Base-by-base conservation (phyloP, 2,329 filamentous ascomycete genomes). In the Fusarium sp. region DNA sequence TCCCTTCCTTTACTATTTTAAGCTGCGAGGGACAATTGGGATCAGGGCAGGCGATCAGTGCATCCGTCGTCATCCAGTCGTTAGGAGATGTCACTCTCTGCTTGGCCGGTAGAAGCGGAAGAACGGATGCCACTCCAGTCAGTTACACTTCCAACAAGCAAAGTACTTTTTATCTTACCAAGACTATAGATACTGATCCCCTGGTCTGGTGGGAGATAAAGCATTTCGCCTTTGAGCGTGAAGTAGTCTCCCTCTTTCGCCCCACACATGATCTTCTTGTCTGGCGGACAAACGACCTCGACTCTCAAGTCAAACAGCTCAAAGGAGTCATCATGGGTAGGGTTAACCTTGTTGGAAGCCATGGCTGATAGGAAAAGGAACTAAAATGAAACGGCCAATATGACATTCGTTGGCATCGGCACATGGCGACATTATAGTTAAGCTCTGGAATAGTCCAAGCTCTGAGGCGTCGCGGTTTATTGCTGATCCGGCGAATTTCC, bases 21-120 rank as follows among this genome's bases (percentile, higher is more conserved):
- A 60, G n/a, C 8, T 60, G 45, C 11, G 57, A 60, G 2, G 57
- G 45, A 5, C 57, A 60, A 4, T 60, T 60, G 3, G 57, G 57
- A 14, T 60, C 57, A 2, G 57, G 57, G 13, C 57, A 60, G 5
- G 57, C 57, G 1, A 60, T 30, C 0, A 60, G 13, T 7, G 57
- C 45, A 41, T 60, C 57, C 0, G 57, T 60, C 6, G 57, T 52
- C 57, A 60, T 60, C 57, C 57, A 60, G 17, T 60, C 57, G 17
- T 52, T 60, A 5, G 26, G 32, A 6, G 57, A 32, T 5, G 57
- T 60, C 10, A 60, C 28, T 26, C 57, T 51, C 28, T 60, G 57
- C 44, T 60, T 60, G 8, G 57, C 45, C 1, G 57, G 26, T 4
- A 60, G 22, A n/a, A 60, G 45, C 14, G 45, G 45, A 13, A 60